Percentiles rank a stretch among this genome's conserved stretches.
These are phyloP conservation scores for Fonsecaea nubica DNA, from an alignment of 2,329 filamentous ascomycete species.

Conservation along the genomic window DNA sequence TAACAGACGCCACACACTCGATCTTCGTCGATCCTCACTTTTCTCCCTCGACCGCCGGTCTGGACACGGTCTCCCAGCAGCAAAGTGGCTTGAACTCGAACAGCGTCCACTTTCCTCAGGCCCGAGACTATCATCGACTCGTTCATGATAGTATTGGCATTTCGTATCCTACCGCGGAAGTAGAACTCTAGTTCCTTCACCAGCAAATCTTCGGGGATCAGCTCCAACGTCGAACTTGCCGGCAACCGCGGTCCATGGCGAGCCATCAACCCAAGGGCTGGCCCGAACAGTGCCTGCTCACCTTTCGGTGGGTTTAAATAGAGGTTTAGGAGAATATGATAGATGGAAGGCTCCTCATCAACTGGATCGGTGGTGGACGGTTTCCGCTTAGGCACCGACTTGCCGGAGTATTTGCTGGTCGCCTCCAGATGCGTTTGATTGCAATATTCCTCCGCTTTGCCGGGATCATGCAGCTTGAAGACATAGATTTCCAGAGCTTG, in stretches of 20 bases:
- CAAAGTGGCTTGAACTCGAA: conserved; percentile 75
- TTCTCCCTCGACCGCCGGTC: conserved; percentile 62
- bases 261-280: conserved; percentile 85
- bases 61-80: conserved; percentile 71
- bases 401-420: conserved; percentile 44
- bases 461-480: conserved; percentile 85
- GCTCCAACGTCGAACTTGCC: conserved; percentile 79
- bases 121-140: conserved; percentile 78
- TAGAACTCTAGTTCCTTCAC: conserved; percentile 84
- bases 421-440: conserved; percentile 78
- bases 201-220: conserved; percentile 82
- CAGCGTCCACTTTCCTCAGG: conserved; percentile 77
- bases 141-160: conserved; percentile 80
- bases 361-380: conserved; percentile 57
- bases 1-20: conserved; percentile 90
- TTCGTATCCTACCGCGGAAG: conserved; percentile 87
- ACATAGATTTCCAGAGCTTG: conserved; percentile 98
- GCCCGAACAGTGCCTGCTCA: conserved; percentile 73
- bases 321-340: conserved; percentile 85
- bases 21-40: conserved; percentile 86
- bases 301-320: conserved; percentile 83
- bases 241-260: conserved; percentile 91
- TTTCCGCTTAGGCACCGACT: conserved; percentile 47
- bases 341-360: conserved; percentile 75
- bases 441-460: conserved; percentile 95